These are phyloP conservation scores for Fusarium sp. DNA, from an alignment of 2,329 filamentous ascomycete genomes.

Conservation along the genomic window DNA sequence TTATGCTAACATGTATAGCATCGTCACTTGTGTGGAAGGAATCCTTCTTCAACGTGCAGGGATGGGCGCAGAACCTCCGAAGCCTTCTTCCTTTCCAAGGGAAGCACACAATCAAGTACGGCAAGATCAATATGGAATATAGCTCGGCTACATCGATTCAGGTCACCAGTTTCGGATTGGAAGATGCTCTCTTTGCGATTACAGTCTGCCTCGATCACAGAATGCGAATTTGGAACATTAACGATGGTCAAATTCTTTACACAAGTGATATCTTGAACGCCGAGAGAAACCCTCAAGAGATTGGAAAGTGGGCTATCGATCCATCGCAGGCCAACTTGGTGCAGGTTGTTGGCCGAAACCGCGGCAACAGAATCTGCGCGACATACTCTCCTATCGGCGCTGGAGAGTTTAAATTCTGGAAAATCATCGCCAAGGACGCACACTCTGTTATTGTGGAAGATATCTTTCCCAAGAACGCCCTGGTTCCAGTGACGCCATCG, in stretches of 20 bases:
- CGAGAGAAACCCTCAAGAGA: slow-evolving; percentile 75
- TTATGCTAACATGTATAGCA: slow-evolving; percentile 41
- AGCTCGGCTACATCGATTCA: slow-evolving; percentile 76
- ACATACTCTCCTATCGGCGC: slow-evolving; percentile 91
- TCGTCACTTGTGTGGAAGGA: slow-evolving; percentile 72
- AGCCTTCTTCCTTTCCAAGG: slow-evolving; percentile 77
- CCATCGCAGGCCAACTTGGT: slow-evolving; percentile 84
- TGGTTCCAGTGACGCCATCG: slow-evolving; percentile 79
- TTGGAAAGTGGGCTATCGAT: slow-evolving; percentile 82
- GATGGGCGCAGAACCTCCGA: slow-evolving; percentile 77
- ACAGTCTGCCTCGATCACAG: slow-evolving; percentile 92
- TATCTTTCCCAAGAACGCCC: slow-evolving; percentile 71
- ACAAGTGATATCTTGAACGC: slow-evolving; percentile 84
- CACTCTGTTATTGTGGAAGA: slow-evolving; percentile 78
- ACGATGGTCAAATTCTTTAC: slow-evolving; percentile 82
- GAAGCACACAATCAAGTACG: slow-evolving; percentile 74
- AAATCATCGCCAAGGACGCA: slow-evolving; percentile 74
- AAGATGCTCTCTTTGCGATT: slow-evolving; percentile 72
- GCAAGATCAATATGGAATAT: slow-evolving; percentile 75
- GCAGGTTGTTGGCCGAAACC: slow-evolving; percentile 74
- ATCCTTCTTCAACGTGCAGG: slow-evolving; percentile 79
- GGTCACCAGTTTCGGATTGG: slow-evolving; percentile 65
- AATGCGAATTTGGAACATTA: slow-evolving; percentile 89
- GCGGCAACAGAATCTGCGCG: slow-evolving; percentile 72
- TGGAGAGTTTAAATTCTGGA: slow-evolving; percentile 96